Conservation (phyloP, 164 flowering plant species). For the Dillenia turbinata region DNA sequence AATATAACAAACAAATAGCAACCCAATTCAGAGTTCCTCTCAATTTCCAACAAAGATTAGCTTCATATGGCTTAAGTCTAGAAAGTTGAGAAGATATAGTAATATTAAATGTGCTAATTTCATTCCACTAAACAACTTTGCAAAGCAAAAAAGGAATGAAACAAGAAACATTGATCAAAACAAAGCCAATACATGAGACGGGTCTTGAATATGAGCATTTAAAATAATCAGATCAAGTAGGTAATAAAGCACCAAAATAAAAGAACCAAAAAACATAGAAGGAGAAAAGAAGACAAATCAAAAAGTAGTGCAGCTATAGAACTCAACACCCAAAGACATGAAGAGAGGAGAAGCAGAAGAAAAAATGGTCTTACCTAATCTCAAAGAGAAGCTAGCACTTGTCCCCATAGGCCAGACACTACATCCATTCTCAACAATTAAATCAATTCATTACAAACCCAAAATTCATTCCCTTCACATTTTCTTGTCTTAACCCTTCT, state of each 20-base stretch:
- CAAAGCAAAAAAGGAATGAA: too few species aligned
- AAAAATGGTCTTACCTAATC: conserved; percentile 45
- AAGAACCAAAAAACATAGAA: background rate
- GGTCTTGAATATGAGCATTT: background rate
- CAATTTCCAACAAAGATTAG: too few species aligned
- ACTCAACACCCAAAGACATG: conserved; percentile 58
- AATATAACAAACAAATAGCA: too few species aligned
- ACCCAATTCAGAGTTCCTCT: too few species aligned
- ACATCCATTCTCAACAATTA: conserved; percentile 17
- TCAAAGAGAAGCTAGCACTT: conserved; percentile 35
- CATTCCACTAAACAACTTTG: too few species aligned
- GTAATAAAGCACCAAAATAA: too few species aligned
- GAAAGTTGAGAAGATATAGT: too few species aligned
- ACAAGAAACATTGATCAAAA: too few species aligned
- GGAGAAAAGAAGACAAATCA: conserved; percentile 23
- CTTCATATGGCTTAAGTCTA: too few species aligned
- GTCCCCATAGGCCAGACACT: conserved; percentile 52
- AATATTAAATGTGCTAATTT: too few species aligned
- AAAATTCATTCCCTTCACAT: background rate
- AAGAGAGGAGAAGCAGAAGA: conserved; percentile 50
- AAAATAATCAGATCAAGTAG: background rate
- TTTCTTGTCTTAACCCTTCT: conserved; percentile 1
- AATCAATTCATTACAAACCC: background rate
- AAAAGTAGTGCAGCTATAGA: conserved; percentile 64
- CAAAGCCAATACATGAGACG: too few species aligned